These are phyloP conservation scores for Botrytis cinerea DNA, from an alignment of 2,329 filamentous ascomycete species.

Conservation along the genomic window DNA sequence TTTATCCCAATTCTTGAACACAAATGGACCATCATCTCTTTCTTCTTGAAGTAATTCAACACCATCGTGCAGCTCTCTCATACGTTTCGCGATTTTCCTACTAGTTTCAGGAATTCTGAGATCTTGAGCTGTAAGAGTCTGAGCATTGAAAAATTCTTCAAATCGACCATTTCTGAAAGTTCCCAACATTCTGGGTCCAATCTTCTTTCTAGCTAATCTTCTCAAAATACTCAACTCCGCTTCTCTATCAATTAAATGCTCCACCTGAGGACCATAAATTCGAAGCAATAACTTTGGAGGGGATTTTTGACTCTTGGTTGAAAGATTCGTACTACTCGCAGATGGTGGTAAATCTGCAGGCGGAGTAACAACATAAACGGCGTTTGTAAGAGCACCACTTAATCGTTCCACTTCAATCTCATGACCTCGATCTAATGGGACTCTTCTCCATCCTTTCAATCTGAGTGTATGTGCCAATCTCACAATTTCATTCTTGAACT, in stretches of 20 bases:
- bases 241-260: slow-evolving; percentile 92
- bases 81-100: slow-evolving; percentile 92
- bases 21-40: slow-evolving; percentile 73
- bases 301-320: slow-evolving; percentile 37
- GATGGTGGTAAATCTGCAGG: slow-evolving; percentile 59
- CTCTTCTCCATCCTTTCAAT: slow-evolving; percentile 86
- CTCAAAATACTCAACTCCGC: slow-evolving; percentile 84
- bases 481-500: slow-evolving; percentile 90
- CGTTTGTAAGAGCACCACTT: slow-evolving; percentile 93
- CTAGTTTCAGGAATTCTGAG: slow-evolving; percentile 81
- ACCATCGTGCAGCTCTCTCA: slow-evolving; percentile 93
- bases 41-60: slow-evolving; percentile 83
- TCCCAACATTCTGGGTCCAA: slow-evolving; percentile 85
- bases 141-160: slow-evolving; percentile 88
- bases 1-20: slow-evolving; percentile 89
- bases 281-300: slow-evolving; percentile 75
- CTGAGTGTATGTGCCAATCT: slow-evolving; percentile 84
- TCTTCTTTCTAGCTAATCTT: slow-evolving; percentile 85
- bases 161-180: slow-evolving; percentile 95
- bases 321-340: slow-evolving; percentile 38
- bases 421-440: slow-evolving; percentile 71
- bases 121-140: slow-evolving; percentile 74
- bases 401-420: slow-evolving; percentile 71
- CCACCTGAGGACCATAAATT: slow-evolving; percentile 92
- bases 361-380: slow-evolving; percentile 90